A percentile compares a stretch with the other conserved stretches of the same genome.
Evolutionary conservation across 805 yeast genomes (phyloP).

Genomic region (Saccharomycopsis amapae): DNA sequence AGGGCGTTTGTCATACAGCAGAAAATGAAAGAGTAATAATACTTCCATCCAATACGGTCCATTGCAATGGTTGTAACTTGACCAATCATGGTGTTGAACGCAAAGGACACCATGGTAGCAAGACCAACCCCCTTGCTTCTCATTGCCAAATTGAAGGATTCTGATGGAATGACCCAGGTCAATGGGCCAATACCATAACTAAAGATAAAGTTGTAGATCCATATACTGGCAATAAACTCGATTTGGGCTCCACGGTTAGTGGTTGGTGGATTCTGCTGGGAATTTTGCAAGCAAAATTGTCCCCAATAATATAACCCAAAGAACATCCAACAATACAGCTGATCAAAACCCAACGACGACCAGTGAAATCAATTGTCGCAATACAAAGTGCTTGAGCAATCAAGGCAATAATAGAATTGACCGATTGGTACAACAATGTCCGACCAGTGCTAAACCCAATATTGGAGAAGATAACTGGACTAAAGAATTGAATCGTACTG

Average conservation of each 20-base stretch:
- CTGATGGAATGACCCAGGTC: conserved; percentile 20
- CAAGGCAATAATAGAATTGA: conserved; percentile 26
- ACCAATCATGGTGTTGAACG: conserved; percentile 32
- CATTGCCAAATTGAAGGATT: conserved; percentile 9
- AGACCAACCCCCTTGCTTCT: conserved; percentile 8
- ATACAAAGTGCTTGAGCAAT: conserved; percentile 25
- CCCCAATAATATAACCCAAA: no score
- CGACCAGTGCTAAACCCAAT: conserved; percentile 35
- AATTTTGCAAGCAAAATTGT: conserved; percentile 24
- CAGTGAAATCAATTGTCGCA: conserved; percentile 23
- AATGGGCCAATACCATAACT: conserved; percentile 25
- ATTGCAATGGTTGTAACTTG: conserved; percentile 29
- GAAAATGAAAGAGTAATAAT: conserved; percentile 25
- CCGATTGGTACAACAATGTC: conserved; percentile 25
- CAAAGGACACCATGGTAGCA: conserved; percentile 27
- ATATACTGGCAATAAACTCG: conserved; percentile 27
- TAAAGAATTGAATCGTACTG: conserved; percentile 41
- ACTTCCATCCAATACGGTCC: conserved; percentile 25
- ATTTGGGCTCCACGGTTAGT: conserved; percentile 26
- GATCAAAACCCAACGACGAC: conserved; percentile 25
- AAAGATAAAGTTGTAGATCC: conserved; percentile 28
- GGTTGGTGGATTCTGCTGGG: conserved; percentile 23
- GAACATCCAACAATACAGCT: no score
- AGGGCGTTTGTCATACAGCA: conserved; percentile 28
- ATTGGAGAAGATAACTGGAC: conserved; percentile 38